Percentiles rank a stretch among this genome's conserved stretches.
phyloP scores from a whole-genome alignment of 768 basidiomycete genomes.

The Sarcomyxa edulis region DNA sequence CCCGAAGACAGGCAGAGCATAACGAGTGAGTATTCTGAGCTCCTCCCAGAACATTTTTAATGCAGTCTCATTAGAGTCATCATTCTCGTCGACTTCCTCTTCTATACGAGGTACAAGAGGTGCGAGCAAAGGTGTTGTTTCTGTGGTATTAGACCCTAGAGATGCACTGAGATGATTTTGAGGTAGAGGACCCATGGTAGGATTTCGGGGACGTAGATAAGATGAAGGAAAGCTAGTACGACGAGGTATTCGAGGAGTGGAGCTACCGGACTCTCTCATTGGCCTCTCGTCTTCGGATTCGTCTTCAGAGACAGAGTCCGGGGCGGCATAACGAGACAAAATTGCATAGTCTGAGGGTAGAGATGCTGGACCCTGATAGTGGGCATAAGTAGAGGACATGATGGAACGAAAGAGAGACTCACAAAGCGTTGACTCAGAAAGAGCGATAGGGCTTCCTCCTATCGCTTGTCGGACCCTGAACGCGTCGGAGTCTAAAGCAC shows the following conservation, averaged over 20 bases:
- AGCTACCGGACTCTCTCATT: conserved; percentile 13
- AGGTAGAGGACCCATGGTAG: conserved; percentile 22
- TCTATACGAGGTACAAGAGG: conserved; percentile 54
- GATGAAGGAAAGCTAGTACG: conserved; percentile 20
- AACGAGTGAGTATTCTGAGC: conserved; percentile 48
- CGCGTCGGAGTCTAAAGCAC: too few relatives aligned
- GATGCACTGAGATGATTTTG: conserved; percentile 1
- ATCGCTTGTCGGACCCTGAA: too few relatives aligned
- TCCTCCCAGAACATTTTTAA: conserved; percentile 50
- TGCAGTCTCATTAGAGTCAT: conserved; percentile 24
- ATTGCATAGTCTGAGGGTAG: conserved; percentile 64
- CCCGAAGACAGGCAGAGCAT: conserved; percentile 71
- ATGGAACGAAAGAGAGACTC: too few relatives aligned
- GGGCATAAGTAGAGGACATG: too few relatives aligned
- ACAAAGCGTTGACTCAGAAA: too few relatives aligned
- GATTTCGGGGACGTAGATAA: conserved; percentile 31
- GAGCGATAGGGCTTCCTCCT: too few relatives aligned
- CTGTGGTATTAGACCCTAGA: conserved; percentile 25
- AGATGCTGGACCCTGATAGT: too few relatives aligned
- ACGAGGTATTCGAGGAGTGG: conserved; percentile 8
- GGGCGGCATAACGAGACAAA: conserved; percentile 43
- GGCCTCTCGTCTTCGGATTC: conserved; percentile 12
- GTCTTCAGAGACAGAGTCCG: conserved; percentile 12
- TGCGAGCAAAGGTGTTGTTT: conserved; percentile 56
- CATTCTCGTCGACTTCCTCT: conserved; percentile 37